Evolutionary conservation across 306 rosid genomes (phyloP).

Genomic region (Pyrus communis): DNA sequence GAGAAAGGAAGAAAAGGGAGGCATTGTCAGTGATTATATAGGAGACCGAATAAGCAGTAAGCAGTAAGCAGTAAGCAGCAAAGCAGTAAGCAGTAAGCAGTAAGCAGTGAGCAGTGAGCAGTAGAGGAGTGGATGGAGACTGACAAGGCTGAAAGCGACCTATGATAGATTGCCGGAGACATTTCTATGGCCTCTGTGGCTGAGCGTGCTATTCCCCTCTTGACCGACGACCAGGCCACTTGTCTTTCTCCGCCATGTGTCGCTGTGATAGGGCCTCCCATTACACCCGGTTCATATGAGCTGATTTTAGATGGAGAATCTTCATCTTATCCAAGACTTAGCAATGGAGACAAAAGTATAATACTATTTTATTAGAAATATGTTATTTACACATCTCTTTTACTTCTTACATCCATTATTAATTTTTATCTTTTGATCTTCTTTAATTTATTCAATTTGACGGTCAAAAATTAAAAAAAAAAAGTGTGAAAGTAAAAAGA

Average conservation of each 20-base stretch:
- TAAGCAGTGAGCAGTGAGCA: neutral
- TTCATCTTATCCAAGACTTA: neutral
- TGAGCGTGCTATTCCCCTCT: constrained; percentile 5
- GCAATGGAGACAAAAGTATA: neutral
- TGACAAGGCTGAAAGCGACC: neutral
- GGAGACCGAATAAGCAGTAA: constrained; percentile 27
- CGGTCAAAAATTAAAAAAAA: too few relatives aligned
- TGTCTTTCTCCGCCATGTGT: neutral
- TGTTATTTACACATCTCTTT: too few relatives aligned
- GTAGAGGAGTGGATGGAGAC: constrained; percentile 5
- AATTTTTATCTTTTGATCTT: too few relatives aligned
- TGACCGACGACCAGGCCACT: neutral
- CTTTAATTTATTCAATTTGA: accelerated
- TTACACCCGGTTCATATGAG: neutral
- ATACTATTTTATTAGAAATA: neutral
- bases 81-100: neutral
- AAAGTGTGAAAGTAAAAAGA: too few relatives aligned
- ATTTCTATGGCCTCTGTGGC: neutral
- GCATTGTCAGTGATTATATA: constrained; percentile 31
- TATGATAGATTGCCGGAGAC: constrained; percentile 12
- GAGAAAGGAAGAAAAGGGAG: neutral
- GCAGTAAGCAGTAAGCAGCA: neutral
- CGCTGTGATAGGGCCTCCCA: neutral
- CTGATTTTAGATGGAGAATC: neutral
- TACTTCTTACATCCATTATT: too few relatives aligned